A percentile compares a stretch with the other conserved stretches of the same genome.
These are phyloP conservation scores for Globisporangium cystogenes DNA, from an alignment of 352 stramenopile species.

Conservation along the genomic window DNA sequence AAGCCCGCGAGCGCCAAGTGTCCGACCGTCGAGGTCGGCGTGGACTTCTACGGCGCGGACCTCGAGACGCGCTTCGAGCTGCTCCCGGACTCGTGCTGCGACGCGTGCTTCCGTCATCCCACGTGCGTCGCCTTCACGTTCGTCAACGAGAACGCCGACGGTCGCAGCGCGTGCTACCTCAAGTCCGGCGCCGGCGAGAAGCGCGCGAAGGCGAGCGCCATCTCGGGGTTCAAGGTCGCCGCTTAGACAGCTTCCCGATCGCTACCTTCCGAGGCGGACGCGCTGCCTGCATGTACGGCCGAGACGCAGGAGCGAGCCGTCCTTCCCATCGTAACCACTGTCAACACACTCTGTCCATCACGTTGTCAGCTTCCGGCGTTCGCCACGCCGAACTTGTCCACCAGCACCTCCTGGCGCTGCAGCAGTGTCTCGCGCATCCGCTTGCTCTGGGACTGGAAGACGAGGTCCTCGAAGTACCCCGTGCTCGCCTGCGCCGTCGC, in stretches of 20 bases:
- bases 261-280: no score
- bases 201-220: constrained; percentile 19
- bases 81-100: constrained; percentile 39
- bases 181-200: constrained; percentile 29
- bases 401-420: not conserved
- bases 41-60: constrained; percentile 49
- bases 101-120: constrained; percentile 29
- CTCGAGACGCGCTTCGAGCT: constrained; percentile 33
- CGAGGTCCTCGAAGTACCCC: not conserved
- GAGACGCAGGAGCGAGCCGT: no score
- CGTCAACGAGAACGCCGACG: constrained; percentile 50
- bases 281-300: no score
- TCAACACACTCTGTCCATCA: no score
- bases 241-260: no score
- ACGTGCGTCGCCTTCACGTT: constrained; percentile 47
- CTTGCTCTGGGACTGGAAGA: not conserved
- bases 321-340: no score
- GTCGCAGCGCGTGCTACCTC: constrained; percentile 48
- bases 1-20: constrained; percentile 26
- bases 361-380: no score
- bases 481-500: not conserved
- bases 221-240: constrained; percentile 43
- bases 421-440: not conserved
- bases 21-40: constrained; percentile 22
- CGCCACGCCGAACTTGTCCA: not conserved